phyloP scores from a whole-genome alignment of 2,329 filamentous ascomycete species.

The Ploettnerulaceae sp. region DNA sequence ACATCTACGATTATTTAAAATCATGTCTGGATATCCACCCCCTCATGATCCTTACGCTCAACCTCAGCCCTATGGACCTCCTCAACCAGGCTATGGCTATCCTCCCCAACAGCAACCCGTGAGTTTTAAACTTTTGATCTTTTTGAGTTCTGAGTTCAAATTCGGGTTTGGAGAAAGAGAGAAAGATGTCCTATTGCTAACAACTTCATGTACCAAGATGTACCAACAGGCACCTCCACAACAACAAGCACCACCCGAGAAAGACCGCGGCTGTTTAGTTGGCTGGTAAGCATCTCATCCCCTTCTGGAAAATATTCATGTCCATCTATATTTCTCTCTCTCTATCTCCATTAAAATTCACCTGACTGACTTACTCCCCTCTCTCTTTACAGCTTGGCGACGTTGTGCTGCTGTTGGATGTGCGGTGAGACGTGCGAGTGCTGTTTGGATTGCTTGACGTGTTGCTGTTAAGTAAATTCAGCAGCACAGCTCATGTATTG shows the following conservation, averaged over 20 bases:
- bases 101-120: slow-evolving; percentile 8
- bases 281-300: slow-evolving; percentile 1
- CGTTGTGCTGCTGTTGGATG: slow-evolving; percentile 12
- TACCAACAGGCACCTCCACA: slow-evolving; percentile 7
- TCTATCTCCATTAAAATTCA: too few relatives aligned
- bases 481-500: neutral
- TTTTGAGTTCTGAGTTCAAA: too few relatives aligned
- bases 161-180: too few relatives aligned
- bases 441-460: slow-evolving; percentile 9
- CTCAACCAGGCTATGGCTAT: slow-evolving; percentile 10
- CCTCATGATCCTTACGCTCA: slow-evolving; percentile 3
- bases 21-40: slow-evolving; percentile 9
- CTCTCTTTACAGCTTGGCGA: slow-evolving; percentile 8
- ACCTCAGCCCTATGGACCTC: slow-evolving; percentile 6
- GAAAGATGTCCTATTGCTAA: too few relatives aligned
- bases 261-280: slow-evolving; percentile 5
- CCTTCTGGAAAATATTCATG: too few relatives aligned
- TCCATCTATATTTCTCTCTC: too few relatives aligned
- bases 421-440: slow-evolving; percentile 11
- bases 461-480: slow-evolving; percentile 2
- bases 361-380: too few relatives aligned
- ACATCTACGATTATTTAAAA: too few relatives aligned
- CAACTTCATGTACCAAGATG: neutral
- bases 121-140: too few relatives aligned
- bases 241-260: slow-evolving; percentile 5